Percentiles rank a stretch among this genome's conserved stretches.
These are phyloP conservation scores for Xylaria palmicola DNA, from an alignment of 495 filamentous ascomycete species.

Conservation along the genomic window DNA sequence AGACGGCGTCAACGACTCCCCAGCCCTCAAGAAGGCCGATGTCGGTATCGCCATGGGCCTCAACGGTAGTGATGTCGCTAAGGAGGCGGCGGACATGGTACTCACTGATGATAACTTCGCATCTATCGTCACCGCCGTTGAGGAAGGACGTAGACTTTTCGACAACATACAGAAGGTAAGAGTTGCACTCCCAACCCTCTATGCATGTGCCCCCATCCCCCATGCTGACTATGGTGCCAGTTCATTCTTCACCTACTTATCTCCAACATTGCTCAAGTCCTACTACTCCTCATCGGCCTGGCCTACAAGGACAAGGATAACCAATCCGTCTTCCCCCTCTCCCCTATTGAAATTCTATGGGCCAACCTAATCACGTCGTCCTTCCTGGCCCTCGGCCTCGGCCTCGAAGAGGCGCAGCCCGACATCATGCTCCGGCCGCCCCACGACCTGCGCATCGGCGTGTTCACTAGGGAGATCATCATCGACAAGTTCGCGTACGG, in stretches of 20 bases:
- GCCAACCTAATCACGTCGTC: slow-evolving; percentile 61
- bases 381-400: slow-evolving; percentile 58
- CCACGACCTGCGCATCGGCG: slow-evolving; percentile 47
- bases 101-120: slow-evolving; percentile 84
- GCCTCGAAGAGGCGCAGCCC: slow-evolving; percentile 56
- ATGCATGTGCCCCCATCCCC: neutral
- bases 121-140: slow-evolving; percentile 66
- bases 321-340: slow-evolving; percentile 56
- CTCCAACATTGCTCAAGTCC: slow-evolving; percentile 58
- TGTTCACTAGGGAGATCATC: slow-evolving; percentile 59
- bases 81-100: slow-evolving; percentile 80
- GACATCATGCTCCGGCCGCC: slow-evolving; percentile 58
- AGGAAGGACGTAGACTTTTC: slow-evolving; percentile 63
- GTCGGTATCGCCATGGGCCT: slow-evolving; percentile 84
- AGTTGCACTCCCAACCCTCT: slow-evolving; percentile 10
- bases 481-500: slow-evolving; percentile 59
- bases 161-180: slow-evolving; percentile 65
- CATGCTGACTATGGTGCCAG: slow-evolving; percentile 23
- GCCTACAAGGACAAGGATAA: slow-evolving; percentile 51
- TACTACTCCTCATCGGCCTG: slow-evolving; percentile 55
- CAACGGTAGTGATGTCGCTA: slow-evolving; percentile 79
- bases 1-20: slow-evolving; percentile 86
- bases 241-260: slow-evolving; percentile 59
- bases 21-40: slow-evolving; percentile 76
- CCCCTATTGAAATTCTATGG: slow-evolving; percentile 60